A percentile compares a stretch with the other conserved stretches of the same genome.
Conservation (phyloP, 2,329 filamentous ascomycete genomes). For the Microdochium bolleyi region DNA sequence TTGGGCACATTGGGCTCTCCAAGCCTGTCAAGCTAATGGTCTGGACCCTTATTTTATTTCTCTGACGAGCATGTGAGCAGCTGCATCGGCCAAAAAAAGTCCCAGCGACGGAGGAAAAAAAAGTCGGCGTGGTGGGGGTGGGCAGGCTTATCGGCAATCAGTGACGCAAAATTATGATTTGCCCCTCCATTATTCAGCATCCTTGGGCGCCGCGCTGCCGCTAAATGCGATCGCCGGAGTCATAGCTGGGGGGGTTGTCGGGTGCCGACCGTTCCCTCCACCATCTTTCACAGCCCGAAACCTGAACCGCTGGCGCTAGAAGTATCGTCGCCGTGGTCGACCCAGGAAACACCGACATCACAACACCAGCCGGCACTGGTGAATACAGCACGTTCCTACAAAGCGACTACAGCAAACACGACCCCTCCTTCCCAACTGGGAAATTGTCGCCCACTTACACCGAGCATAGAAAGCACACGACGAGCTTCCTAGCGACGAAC, state of each 20-base stretch:
- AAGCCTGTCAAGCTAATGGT: background rate
- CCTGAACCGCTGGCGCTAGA: background rate
- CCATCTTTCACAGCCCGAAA: background rate
- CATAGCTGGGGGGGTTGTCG: background rate
- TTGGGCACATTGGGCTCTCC: background rate
- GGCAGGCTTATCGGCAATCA: slow-evolving; percentile 11
- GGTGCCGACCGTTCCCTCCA: background rate
- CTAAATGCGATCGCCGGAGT: background rate
- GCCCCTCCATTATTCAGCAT: slow-evolving; percentile 35
- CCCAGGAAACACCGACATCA: background rate
- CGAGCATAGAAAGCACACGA: background rate
- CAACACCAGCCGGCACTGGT: background rate
- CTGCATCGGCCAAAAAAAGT: background rate
- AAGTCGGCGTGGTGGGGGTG: slow-evolving; percentile 17
- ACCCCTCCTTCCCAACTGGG: background rate
- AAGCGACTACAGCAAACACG: background rate
- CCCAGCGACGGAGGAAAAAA: slow-evolving; percentile 8
- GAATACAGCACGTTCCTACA: background rate
- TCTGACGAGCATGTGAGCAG: background rate
- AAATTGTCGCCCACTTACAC: background rate
- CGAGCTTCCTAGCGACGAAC: background rate
- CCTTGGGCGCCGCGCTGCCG: background rate
- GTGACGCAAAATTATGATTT: slow-evolving; percentile 31
- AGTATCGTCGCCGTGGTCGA: background rate
- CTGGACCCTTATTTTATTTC: background rate